These are phyloP conservation scores for Psilocybe sp. DNA, from an alignment of 768 basidiomycete species.

Conservation along the genomic window DNA sequence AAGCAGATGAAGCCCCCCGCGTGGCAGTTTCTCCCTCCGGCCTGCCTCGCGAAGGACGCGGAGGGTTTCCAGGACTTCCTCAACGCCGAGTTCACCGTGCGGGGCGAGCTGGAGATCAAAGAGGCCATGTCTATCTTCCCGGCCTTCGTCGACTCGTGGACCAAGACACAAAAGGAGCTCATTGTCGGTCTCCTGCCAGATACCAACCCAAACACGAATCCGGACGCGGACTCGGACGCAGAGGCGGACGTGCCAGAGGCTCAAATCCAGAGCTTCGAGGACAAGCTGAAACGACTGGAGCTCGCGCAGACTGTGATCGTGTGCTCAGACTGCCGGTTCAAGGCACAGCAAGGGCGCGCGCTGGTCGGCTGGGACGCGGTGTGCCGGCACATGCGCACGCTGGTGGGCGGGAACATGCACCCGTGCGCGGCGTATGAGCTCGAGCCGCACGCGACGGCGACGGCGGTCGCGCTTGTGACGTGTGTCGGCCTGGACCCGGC, in stretches of 20 bases:
- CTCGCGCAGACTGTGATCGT: constrained; percentile 19
- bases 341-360: constrained; percentile 6
- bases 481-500: constrained; percentile 17
- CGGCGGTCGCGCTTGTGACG: constrained; percentile 14
- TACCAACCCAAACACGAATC: too few species aligned
- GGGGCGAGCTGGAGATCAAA: constrained; percentile 12
- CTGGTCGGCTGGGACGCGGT: constrained; percentile 20
- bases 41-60: constrained; percentile 2
- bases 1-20: constrained; percentile 12
- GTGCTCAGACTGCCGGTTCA: constrained; percentile 12
- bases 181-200: constrained; percentile 8
- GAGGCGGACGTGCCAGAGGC: too few species aligned
- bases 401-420: constrained; percentile 1
- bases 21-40: constrained; percentile 18
- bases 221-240: too few species aligned
- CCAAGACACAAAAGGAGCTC: constrained; percentile 8
- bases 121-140: constrained; percentile 14
- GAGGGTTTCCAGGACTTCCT: constrained; percentile 15
- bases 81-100: constrained; percentile 8
- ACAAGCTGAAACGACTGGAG: constrained; percentile 10
- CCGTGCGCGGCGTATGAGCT: constrained; percentile 10
- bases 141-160: constrained; percentile 12
- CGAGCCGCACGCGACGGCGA: constrained; percentile 2
- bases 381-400: constrained; percentile 12
- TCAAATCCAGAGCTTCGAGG: constrained; percentile 10